Evolutionary conservation across 495 filamentous ascomycete species (phyloP), one percentile per base, ranked within the genome.

Genomic region (Penicillium herquei): DNA sequence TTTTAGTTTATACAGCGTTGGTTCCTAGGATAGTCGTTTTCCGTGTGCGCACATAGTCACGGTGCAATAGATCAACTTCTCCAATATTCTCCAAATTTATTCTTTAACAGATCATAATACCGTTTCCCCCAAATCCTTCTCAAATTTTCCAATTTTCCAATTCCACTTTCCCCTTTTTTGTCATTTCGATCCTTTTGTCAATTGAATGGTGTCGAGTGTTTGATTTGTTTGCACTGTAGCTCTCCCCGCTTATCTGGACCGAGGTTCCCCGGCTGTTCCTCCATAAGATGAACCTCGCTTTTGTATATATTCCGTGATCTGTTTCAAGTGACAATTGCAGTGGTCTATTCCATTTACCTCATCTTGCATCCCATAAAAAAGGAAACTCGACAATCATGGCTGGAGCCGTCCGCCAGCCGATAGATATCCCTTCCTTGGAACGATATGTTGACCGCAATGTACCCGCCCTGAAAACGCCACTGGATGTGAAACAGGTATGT

Each of bases 401-500:
- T 21, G 93, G 94, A 54, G 75, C 76, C 33, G 83, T 98, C 51
- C 84, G 94, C 61, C 93, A 98, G 59, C 90, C 89, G 31, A 95
- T 98, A 67, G 87, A 96, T 62, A 70, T 91, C 39, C 70, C 76
- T 50, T 82, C 87, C 5, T 78, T 98, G 53, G 90, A 95, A 75
- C 74, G 74, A 43, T 98, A 91, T 73, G 79, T 98, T 59, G 70
- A 78, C 53, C 69, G 81, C 55, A 81, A 88, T 71, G 88, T 95
- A 30, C 89, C 91, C 2, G 77, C 84, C 57, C 91, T 98, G 66
- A 80, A 87, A 73, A 78, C 82, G 16, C 94, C 94, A 7, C 69
- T 98, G 52, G 85, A 91, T 41, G 76, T 96, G 61, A 91, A 96
- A 72, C 94, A 97, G 86, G 91, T 90, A 75, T 14, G 32, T 18